Evolutionary conservation across 2,329 filamentous ascomycete genomes (phyloP).

Genomic region (Davidsoniella virescens): DNA sequence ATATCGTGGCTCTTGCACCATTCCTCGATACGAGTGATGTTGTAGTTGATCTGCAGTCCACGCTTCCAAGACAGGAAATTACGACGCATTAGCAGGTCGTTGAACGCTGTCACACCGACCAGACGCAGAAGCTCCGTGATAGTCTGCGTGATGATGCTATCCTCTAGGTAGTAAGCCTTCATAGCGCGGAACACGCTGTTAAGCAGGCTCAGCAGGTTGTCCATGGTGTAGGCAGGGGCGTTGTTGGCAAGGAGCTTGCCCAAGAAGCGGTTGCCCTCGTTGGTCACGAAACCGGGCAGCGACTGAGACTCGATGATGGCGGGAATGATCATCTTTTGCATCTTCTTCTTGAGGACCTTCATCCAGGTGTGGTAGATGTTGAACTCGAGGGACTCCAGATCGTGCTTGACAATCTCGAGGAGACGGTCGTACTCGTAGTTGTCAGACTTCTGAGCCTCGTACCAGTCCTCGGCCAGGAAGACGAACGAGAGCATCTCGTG

Average conservation of each 20-base stretch:
- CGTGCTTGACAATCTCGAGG: constrained; percentile 97
- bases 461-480: constrained; percentile 98
- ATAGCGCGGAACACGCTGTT: constrained; percentile 98
- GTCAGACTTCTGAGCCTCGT: constrained; percentile 96
- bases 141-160: constrained; percentile 88
- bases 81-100: constrained; percentile 89
- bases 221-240: constrained; percentile 95
- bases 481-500: constrained; percentile 99
- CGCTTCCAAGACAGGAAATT: constrained; percentile 99
- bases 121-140: constrained; percentile 84
- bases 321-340: constrained; percentile 98
- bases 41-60: constrained; percentile 98
- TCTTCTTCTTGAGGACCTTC: constrained; percentile 98
- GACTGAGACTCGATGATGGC: constrained; percentile 99
- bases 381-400: constrained; percentile 94
- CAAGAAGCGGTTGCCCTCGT: constrained; percentile 94
- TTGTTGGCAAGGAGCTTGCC: constrained; percentile 89
- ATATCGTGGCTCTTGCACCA: constrained; percentile 99
- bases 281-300: constrained; percentile 93
- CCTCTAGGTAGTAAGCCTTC: constrained; percentile 96
- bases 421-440: constrained; percentile 98
- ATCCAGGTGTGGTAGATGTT: constrained; percentile 99
- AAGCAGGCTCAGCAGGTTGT: constrained; percentile 84
- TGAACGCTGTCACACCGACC: constrained; percentile 95
- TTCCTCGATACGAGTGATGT: constrained; percentile 97